Percentiles rank a stretch among this genome's conserved stretches.
phyloP scores from a whole-genome alignment of 257 asterid species.

The Solanum etuberosum region DNA sequence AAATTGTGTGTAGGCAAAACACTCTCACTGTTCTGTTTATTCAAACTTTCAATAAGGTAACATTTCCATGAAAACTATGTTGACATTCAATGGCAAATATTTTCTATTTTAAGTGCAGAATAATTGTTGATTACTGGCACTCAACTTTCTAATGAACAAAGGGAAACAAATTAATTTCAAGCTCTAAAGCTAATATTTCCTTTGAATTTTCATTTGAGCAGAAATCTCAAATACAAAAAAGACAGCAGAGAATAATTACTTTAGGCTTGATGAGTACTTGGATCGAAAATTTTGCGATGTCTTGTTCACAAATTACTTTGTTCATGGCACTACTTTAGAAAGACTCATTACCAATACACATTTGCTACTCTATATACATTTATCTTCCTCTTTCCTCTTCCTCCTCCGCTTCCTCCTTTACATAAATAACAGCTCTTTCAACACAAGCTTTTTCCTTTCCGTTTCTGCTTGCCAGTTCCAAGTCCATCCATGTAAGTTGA shows the following conservation, averaged over 20 bases:
- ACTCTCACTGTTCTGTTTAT: background rate
- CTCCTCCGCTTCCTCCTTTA: background rate
- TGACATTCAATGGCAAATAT: background rate
- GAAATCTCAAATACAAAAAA: background rate
- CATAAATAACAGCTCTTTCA: background rate
- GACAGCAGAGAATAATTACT: background rate
- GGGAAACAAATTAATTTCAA: background rate
- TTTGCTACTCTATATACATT: background rate
- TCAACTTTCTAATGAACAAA: background rate
- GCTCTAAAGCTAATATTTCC: background rate
- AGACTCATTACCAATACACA: background rate
- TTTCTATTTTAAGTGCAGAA: no score
- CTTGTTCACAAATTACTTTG: background rate
- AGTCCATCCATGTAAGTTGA: conserved; percentile 4
- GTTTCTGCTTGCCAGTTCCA: background rate
- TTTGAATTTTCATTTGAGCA: background rate
- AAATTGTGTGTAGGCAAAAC: background rate
- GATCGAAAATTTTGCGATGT: background rate
- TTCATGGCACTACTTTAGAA: background rate
- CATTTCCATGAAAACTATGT: background rate
- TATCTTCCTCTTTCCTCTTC: background rate
- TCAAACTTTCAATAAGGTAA: background rate
- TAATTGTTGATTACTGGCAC: background rate
- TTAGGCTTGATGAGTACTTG: background rate
- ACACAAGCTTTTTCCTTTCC: background rate